Evolutionary conservation across 129 eudicot species (phyloP).

Genomic region (Solidago caesia): DNA sequence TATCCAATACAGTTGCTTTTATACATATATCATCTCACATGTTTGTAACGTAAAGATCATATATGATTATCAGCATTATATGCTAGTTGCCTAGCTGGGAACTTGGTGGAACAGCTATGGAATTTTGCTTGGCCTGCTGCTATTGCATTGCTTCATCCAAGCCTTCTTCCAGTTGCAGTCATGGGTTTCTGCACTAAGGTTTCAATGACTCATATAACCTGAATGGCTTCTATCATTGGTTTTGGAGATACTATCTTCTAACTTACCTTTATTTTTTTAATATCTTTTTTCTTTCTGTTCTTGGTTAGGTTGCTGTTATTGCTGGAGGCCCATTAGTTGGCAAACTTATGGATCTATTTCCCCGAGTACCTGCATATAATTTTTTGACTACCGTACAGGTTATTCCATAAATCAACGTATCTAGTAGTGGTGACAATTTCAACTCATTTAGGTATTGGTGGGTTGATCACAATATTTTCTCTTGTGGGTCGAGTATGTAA

Average conservation of each 20-base stretch:
- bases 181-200: conserved; percentile 92
- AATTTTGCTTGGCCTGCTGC: conserved; percentile 95
- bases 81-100: conserved; percentile 91
- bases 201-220: conserved; percentile 18
- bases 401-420: conserved; percentile 4
- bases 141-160: conserved; percentile 90
- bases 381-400: conserved; percentile 76
- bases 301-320: conserved; percentile 74
- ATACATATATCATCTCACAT: conserved; percentile 5
- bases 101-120: conserved; percentile 96
- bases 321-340: conserved; percentile 94
- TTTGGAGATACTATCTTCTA: conserved; percentile 18
- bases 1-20: not conserved
- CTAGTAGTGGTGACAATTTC: not conserved
- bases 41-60: conserved; percentile 34
- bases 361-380: conserved; percentile 81
- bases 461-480: too few species aligned
- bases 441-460: not conserved
- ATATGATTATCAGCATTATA: conserved; percentile 63
- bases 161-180: conserved; percentile 98
- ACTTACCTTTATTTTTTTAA: not conserved
- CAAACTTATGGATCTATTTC: conserved; percentile 85
- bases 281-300: not conserved
- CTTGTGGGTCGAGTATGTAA: too few species aligned
- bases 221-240: not conserved